phyloP scores from a whole-genome alignment of 805 yeast genomes.

The Priceomyces melissophilus region DNA sequence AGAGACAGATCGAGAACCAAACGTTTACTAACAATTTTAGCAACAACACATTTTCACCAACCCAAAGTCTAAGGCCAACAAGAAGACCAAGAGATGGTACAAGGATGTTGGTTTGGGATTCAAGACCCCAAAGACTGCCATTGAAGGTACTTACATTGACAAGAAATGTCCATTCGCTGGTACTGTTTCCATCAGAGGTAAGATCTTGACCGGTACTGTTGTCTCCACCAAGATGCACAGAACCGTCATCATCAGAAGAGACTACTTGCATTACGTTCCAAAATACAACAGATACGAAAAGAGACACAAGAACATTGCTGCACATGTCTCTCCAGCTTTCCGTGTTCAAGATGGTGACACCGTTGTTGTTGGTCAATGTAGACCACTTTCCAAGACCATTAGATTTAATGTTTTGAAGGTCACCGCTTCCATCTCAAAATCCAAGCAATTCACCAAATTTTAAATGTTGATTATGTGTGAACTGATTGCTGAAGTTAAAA shows the following conservation, averaged over 20 bases:
- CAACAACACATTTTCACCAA: slow-evolving; percentile 99
- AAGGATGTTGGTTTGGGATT: slow-evolving; percentile 99
- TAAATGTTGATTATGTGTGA: slow-evolving; percentile 39
- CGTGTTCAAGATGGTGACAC: slow-evolving; percentile 98
- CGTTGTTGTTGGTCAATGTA: slow-evolving; percentile 99
- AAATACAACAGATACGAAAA: slow-evolving; percentile 99
- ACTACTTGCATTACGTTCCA: slow-evolving; percentile 99
- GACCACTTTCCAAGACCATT: slow-evolving; percentile 99
- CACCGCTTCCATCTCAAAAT: slow-evolving; percentile 79
- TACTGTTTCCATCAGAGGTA: slow-evolving; percentile 97
- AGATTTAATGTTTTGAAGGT: slow-evolving; percentile 99
- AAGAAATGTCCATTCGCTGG: slow-evolving; percentile 99
- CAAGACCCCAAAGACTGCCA: slow-evolving; percentile 99
- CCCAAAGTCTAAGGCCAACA: slow-evolving; percentile 99
- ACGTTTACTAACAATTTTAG: slow-evolving; percentile 39
- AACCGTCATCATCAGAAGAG: slow-evolving; percentile 99
- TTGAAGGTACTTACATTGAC: slow-evolving; percentile 98
- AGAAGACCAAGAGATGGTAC: slow-evolving; percentile 99
- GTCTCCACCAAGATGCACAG: slow-evolving; percentile 99
- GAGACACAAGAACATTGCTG: slow-evolving; percentile 99
- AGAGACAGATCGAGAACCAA: too few species aligned
- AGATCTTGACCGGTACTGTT: slow-evolving; percentile 98
- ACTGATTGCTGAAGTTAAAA: slow-evolving; percentile 1
- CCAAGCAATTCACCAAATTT: slow-evolving; percentile 96
- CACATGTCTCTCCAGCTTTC: slow-evolving; percentile 99